These are phyloP conservation scores for Coemansia sp. DNA, from an alignment of 192 early-diverging fungal species.

Conservation along the genomic window DNA sequence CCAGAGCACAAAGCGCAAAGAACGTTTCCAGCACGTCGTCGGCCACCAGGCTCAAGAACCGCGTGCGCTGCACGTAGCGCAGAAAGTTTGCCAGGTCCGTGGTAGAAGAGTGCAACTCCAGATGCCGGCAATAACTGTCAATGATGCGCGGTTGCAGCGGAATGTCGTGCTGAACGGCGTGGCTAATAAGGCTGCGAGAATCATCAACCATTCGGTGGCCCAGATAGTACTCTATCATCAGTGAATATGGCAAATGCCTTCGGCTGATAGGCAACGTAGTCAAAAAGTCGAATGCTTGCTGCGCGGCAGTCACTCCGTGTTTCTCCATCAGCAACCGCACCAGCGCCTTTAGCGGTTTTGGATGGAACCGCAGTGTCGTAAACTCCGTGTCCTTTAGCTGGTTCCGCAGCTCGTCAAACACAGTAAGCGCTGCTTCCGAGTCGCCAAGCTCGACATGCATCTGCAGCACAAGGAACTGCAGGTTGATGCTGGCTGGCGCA, in stretches of 20 bases:
- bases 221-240: constrained; percentile 33
- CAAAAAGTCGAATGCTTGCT: constrained; percentile 20
- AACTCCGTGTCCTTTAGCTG: constrained; percentile 6
- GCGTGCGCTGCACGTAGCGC: constrained; percentile 31
- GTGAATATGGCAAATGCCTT: constrained; percentile 20
- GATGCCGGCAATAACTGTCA: constrained; percentile 15
- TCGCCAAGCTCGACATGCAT: constrained; percentile 1
- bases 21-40: constrained; percentile 12
- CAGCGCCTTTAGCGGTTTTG: background rate
- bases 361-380: background rate
- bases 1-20: constrained; percentile 8
- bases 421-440: background rate
- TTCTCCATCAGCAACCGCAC: constrained; percentile 11
- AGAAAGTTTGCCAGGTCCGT: constrained; percentile 38
- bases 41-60: constrained; percentile 1
- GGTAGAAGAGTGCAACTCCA: constrained; percentile 1
- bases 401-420: constrained; percentile 15
- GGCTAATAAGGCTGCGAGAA: constrained; percentile 13
- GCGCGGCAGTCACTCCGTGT: constrained; percentile 17
- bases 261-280: constrained; percentile 7
- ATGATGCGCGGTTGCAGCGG: constrained; percentile 1
- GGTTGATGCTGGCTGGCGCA: constrained; percentile 6
- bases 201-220: constrained; percentile 10
- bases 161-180: constrained; percentile 30
- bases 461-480: constrained; percentile 8